A percentile compares a stretch with the other conserved stretches of the same genome.
These are phyloP conservation scores for Naganishia sp. DNA, from an alignment of 1,284 basidiomycete genomes.

Conservation along the genomic window DNA sequence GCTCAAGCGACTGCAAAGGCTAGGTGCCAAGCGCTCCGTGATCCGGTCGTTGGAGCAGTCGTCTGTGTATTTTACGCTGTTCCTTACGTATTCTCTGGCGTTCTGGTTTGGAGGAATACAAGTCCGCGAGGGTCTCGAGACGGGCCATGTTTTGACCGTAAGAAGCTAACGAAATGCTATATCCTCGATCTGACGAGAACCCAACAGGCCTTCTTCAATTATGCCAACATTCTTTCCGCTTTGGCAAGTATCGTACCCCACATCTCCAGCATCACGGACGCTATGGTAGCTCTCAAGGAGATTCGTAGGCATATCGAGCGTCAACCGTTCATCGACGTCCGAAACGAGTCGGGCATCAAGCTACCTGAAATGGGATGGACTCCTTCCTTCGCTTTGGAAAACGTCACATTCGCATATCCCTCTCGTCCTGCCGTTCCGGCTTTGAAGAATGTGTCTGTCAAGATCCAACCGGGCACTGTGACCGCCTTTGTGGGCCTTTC, in stretches of 20 bases:
- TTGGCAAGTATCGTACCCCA: constrained; percentile 45
- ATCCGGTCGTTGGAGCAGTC: constrained; percentile 41
- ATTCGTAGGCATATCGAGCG: constrained; percentile 48
- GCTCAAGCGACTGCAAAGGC: constrained; percentile 45
- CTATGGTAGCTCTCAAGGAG: constrained; percentile 33
- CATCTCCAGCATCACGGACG: constrained; percentile 41
- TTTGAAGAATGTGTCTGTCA: constrained; percentile 50
- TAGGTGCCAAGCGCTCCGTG: constrained; percentile 41
- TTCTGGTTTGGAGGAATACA: constrained; percentile 54
- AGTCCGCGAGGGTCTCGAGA: constrained; percentile 34
- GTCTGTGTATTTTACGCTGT: constrained; percentile 40
- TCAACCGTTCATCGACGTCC: constrained; percentile 45
- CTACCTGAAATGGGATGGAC: constrained; percentile 28
- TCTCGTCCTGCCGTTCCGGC: constrained; percentile 62
- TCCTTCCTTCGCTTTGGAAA: constrained; percentile 57
- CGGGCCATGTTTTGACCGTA: constrained; percentile 42
- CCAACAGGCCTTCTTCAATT: background rate
- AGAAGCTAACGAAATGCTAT: constrained; percentile 1
- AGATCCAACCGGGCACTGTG: constrained; percentile 49
- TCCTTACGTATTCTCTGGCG: constrained; percentile 37
- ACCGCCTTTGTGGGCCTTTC: constrained; percentile 55
- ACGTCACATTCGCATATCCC: constrained; percentile 55
- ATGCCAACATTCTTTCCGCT: constrained; percentile 2
- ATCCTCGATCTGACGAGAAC: background rate
- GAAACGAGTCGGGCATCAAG: constrained; percentile 38